Base-by-base conservation (phyloP, 768 basidiomycete genomes). In the Russula compacta region DNA sequence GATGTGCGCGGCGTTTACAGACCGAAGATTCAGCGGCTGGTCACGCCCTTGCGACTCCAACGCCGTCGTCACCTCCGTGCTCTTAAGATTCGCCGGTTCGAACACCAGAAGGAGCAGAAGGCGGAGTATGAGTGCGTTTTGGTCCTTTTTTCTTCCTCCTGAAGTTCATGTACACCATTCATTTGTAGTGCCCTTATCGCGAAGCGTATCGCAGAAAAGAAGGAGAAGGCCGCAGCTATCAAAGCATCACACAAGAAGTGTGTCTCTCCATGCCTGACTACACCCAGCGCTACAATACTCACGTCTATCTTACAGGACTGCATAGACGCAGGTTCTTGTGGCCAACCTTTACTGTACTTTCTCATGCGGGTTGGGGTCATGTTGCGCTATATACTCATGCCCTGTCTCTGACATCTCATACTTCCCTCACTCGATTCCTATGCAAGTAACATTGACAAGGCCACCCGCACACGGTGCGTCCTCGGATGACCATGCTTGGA, bases 1-100 rank as follows among this genome's bases (percentile, higher is more conserved):
- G 39, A 35, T 42, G 43, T 40, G n/a, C 33, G 9, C 33, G 54
- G 60, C 21, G 10, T 54, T 43, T 44, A 12, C 50, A 92, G 92
- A 69, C 93, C 95, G 71, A 95, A 95, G 81, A 97, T 98, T 74
- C 93, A 97, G 78, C 85, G 95, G 71, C 84, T 98, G 63, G 94
- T 98, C 68, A 98, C 94, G 50, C 95, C 95, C 68, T 72, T 90
- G 71, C 91, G 94, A 71, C 89, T 98, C 71, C 95, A 99, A 78
- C 91, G 94, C 76, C 89, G 92, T 76, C 90, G 95, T 68, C 93
- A 91, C 80, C 84, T 95, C 71, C 84, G 78, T 67, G 83, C 92
- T 49, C 83, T 98, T 78, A 88, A 92, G 77, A 85, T 87, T 73
- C 84, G 92, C 76, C 84, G 85, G 75, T 79, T 92, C 71, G 90